Base-by-base conservation (phyloP, 192 early-diverging fungal genomes). In the Coemansia sp. region DNA sequence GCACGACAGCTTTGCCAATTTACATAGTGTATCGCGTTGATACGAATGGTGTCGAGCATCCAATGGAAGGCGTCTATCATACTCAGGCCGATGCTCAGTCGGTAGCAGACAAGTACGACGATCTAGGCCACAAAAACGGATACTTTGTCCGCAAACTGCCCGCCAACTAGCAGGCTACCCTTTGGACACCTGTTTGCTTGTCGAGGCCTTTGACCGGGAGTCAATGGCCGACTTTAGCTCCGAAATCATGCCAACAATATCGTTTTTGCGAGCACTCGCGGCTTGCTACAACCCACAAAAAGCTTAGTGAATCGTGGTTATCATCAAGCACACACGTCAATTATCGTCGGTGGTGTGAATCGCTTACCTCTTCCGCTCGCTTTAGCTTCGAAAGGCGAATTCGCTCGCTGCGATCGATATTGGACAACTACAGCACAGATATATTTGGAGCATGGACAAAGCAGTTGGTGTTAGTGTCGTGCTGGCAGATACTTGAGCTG, bases 191-290 rank as follows among this genome's bases (percentile, higher is more conserved):
- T 59, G 13, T 18, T 23, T 69, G 51, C 16, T 56, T 10, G 50
- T 9, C 48, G 40, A 46, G 11, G 34, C 16, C 33, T 18, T 74
- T 35, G 61, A 26, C 7, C 73, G 59, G 28, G 11, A 62, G 21
- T 58, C 67, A 36, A 82, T 76, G 9, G 79, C 73, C 2, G 70
- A 66, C 39, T 46, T 62, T n/a, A 82, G 69, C 58, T 82, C 79
- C 1, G 34, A 42, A 46, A 82, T 64, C 73, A 76, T 82, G 38
- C 66, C 62, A 13, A 33, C 21, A n/a, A 72, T 61, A 7, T 82
- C 67, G 56, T 38, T 43, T 16, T 57, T 65, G 16, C 63, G 53
- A 40, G 58, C 23, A 1, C 50, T 56, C 34, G 33, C 63, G 9
- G 58, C 50, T 13, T 66, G 65, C 74, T 74, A 74, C 66, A 50